These are phyloP conservation scores for Neurospora sp. DNA, from an alignment of 2,329 filamentous ascomycete genomes.

Conservation along the genomic window DNA sequence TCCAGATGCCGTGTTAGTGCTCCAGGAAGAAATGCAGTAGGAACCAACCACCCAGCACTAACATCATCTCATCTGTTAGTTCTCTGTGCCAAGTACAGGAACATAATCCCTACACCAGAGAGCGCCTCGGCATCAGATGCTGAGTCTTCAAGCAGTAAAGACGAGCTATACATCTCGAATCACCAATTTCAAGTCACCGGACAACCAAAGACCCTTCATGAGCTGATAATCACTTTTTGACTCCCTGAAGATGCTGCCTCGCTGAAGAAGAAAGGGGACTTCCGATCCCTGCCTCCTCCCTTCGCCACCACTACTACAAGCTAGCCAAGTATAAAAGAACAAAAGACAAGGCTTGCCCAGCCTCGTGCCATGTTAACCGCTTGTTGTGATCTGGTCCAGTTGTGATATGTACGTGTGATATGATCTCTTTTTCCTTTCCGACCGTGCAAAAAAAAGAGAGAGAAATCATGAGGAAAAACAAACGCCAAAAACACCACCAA, in stretches of 20 bases:
- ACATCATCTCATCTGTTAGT: background rate
- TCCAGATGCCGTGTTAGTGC: background rate
- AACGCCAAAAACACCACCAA: background rate
- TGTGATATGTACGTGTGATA: background rate
- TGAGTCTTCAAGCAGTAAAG: background rate
- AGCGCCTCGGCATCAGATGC: background rate
- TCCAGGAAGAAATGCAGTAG: background rate
- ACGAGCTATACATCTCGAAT: background rate
- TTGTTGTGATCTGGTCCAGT: background rate
- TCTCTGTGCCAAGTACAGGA: too few relatives aligned
- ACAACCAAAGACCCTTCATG: background rate
- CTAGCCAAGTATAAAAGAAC: conserved; percentile 1
- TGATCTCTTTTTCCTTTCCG: conserved; percentile 3
- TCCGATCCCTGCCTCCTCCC: background rate
- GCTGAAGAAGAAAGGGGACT: background rate
- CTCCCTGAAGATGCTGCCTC: background rate
- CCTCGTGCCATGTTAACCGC: background rate
- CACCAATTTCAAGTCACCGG: background rate
- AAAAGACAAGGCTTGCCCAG: background rate
- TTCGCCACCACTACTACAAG: background rate
- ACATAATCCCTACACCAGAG: background rate
- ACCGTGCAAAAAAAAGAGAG: background rate
- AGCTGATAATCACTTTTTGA: background rate
- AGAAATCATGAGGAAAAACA: background rate
- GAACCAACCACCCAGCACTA: background rate